These are phyloP conservation scores for Acorus calamus DNA, from an alignment of 106 monocot species.

Conservation along the genomic window DNA sequence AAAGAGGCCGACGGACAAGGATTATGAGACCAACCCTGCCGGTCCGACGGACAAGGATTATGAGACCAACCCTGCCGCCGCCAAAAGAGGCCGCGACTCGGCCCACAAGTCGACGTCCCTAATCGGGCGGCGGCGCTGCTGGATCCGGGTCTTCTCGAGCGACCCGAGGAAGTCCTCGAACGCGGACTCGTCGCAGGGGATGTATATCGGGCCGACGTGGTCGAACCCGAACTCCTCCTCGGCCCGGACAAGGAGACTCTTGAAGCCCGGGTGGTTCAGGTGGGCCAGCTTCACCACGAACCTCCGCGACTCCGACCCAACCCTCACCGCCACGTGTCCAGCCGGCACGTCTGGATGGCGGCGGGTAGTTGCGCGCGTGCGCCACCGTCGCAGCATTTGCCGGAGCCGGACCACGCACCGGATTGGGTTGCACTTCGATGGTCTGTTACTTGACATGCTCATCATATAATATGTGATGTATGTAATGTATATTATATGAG, in stretches of 20 bases:
- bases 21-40: too few species aligned
- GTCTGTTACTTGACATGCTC: too few species aligned
- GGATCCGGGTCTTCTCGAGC: too few species aligned
- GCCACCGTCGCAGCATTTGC: conserved; percentile 21
- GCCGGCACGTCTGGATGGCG: conserved; percentile 16
- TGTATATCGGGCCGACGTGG: conserved; percentile 16
- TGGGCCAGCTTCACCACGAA: conserved; percentile 16
- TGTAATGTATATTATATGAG: too few species aligned
- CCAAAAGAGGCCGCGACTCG: too few species aligned
- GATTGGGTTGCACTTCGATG: conserved; percentile 13
- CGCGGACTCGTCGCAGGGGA: conserved; percentile 18
- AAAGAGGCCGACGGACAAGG: too few species aligned
- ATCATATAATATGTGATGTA: too few species aligned
- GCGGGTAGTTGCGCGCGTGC: conserved; percentile 3
- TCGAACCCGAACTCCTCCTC: conserved; percentile 26
- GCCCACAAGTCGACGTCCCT: too few species aligned
- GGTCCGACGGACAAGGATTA: too few species aligned
- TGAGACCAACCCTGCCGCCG: too few species aligned
- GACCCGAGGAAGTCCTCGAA: conserved; percentile 21
- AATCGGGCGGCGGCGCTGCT: too few species aligned
- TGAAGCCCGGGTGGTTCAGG: conserved; percentile 25
- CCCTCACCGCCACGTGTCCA: conserved; percentile 21
- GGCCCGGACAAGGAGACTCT: conserved; percentile 14
- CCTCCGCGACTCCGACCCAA: conserved; percentile 9
- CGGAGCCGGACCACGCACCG: conserved; percentile 18